These are phyloP conservation scores for Botrytis cinerea DNA, from an alignment of 2,329 filamentous ascomycete species.

Conservation along the genomic window DNA sequence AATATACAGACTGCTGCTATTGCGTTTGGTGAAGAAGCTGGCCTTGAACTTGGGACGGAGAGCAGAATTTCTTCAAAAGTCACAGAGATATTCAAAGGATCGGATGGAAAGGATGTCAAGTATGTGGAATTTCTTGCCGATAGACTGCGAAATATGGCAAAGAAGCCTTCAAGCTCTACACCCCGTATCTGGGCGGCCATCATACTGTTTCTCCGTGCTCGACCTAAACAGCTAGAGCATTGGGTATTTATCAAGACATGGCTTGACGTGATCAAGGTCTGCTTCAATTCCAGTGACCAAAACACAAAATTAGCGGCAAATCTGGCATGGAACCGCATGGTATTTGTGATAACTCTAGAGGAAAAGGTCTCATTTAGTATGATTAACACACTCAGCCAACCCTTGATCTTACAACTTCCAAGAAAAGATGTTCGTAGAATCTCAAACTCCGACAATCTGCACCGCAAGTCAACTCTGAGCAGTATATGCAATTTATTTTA, in stretches of 20 bases:
- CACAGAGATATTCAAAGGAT: slow-evolving; percentile 60
- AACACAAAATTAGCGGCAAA: slow-evolving; percentile 75
- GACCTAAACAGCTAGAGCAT: slow-evolving; percentile 57
- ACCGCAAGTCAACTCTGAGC: slow-evolving; percentile 60
- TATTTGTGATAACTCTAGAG: slow-evolving; percentile 71
- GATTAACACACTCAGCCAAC: slow-evolving; percentile 66
- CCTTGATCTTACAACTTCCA: slow-evolving; percentile 68
- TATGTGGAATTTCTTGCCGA: slow-evolving; percentile 71
- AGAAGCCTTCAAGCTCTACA: slow-evolving; percentile 64
- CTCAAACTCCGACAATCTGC: slow-evolving; percentile 49
- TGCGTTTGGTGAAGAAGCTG: slow-evolving; percentile 69
- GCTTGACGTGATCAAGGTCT: slow-evolving; percentile 76
- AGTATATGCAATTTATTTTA: slow-evolving; percentile 82
- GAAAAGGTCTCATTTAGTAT: slow-evolving; percentile 56
- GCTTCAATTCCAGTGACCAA: slow-evolving; percentile 77
- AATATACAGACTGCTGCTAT: slow-evolving; percentile 78
- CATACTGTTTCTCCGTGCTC: slow-evolving; percentile 70
- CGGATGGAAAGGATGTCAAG: slow-evolving; percentile 41
- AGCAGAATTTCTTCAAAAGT: slow-evolving; percentile 66
- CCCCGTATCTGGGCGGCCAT: slow-evolving; percentile 89
- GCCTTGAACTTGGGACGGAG: slow-evolving; percentile 68
- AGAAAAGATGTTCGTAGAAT: slow-evolving; percentile 57
- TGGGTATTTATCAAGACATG: slow-evolving; percentile 77
- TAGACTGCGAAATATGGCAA: slow-evolving; percentile 68
- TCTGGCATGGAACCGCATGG: slow-evolving; percentile 80